Conservation (phyloP, 768 basidiomycete species). For the Leccinum olivaceopallidum region DNA sequence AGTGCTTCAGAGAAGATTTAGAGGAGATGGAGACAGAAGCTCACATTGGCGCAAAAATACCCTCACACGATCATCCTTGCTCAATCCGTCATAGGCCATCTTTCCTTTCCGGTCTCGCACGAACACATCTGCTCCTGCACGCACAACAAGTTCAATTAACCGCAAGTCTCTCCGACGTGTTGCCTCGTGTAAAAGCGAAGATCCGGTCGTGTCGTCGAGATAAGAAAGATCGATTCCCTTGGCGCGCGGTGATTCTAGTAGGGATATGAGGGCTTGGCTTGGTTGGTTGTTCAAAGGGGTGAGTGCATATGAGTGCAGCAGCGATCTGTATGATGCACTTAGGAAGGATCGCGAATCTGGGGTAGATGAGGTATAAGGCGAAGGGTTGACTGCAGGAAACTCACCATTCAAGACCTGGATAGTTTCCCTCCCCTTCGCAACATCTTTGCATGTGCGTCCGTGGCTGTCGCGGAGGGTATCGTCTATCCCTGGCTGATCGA, state of each 20-base stretch:
- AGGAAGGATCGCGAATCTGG: constrained; percentile 77
- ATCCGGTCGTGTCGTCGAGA: constrained; percentile 76
- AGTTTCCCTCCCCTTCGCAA: constrained; percentile 69
- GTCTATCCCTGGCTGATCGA: constrained; percentile 79
- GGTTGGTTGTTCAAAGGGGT: constrained; percentile 49
- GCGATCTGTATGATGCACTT: constrained; percentile 71
- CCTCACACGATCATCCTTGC: constrained; percentile 78
- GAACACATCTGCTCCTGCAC: constrained; percentile 88
- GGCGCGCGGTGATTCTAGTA: constrained; percentile 69
- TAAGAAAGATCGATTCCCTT: constrained; percentile 76
- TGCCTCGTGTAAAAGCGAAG: constrained; percentile 84
- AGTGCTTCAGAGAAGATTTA: constrained; percentile 2
- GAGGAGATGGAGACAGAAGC: constrained; percentile 28
- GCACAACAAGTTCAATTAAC: constrained; percentile 80
- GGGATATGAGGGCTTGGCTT: constrained; percentile 46
- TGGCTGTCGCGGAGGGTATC: constrained; percentile 70
- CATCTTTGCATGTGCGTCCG: constrained; percentile 69
- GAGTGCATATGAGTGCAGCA: constrained; percentile 72
- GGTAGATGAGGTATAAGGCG: constrained; percentile 6
- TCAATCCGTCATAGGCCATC: constrained; percentile 63
- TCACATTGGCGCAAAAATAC: constrained; percentile 83
- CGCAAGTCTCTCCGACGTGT: constrained; percentile 77
- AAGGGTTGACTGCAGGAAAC: constrained; percentile 14
- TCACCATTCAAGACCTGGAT: constrained; percentile 68
- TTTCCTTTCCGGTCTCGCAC: constrained; percentile 76